Evolutionary conservation across 2,329 filamentous ascomycete genomes (phyloP).

Genomic region (Fusarium sp.): DNA sequence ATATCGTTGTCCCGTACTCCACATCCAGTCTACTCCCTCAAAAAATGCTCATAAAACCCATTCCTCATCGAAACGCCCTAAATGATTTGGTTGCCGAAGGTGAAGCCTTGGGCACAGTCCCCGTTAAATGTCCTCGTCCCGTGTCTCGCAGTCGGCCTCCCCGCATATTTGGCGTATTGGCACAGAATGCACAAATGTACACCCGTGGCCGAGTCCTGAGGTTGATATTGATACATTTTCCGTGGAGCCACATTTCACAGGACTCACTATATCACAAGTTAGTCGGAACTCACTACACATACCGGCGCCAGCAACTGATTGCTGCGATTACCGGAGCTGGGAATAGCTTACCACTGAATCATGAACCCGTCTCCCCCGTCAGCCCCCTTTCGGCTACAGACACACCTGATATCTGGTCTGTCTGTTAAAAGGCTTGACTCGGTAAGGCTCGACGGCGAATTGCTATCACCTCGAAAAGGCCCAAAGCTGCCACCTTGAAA

Average conservation of each 20-base stretch:
- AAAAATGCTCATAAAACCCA: slow-evolving; percentile 39
- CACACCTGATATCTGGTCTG: slow-evolving; percentile 65
- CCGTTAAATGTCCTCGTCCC: slow-evolving; percentile 51
- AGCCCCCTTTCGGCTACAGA: slow-evolving; percentile 63
- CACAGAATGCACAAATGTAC: slow-evolving; percentile 75
- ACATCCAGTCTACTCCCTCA: slow-evolving; percentile 40
- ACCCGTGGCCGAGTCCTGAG: slow-evolving; percentile 69
- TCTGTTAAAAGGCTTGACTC: slow-evolving; percentile 61
- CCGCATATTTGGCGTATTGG: slow-evolving; percentile 68
- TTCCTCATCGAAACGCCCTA: slow-evolving; percentile 57
- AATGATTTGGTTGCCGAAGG: slow-evolving; percentile 61
- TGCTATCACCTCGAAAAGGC: slow-evolving; percentile 55
- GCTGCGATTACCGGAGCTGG: background rate
- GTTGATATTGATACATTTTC: slow-evolving; percentile 72
- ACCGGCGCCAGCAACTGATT: slow-evolving; percentile 2
- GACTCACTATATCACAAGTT: slow-evolving; percentile 64
- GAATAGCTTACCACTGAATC: slow-evolving; percentile 70
- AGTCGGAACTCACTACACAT: slow-evolving; percentile 28
- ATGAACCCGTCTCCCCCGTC: slow-evolving; percentile 67
- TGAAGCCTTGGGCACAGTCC: slow-evolving; percentile 51
- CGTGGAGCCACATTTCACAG: slow-evolving; percentile 75
- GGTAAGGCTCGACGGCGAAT: slow-evolving; percentile 66
- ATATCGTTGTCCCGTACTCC: slow-evolving; percentile 35
- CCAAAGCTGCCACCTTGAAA: slow-evolving; percentile 51
- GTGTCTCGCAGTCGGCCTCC: slow-evolving; percentile 63